Evolutionary conservation across 1,139 yeast species (phyloP).

Genomic region (Magnusiomyces ingens): DNA sequence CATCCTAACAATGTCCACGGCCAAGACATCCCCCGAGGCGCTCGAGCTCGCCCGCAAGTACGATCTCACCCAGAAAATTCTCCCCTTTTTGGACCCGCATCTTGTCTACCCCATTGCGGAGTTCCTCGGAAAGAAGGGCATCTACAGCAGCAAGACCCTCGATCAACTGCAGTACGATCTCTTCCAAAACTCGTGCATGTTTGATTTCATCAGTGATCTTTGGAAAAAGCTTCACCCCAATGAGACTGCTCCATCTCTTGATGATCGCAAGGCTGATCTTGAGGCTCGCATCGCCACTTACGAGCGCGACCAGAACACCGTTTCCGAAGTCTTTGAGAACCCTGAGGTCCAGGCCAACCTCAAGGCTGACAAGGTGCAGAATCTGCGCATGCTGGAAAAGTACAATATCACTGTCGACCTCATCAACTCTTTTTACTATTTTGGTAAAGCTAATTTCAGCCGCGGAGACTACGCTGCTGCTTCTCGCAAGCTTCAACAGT

Average conservation of each 20-base stretch:
- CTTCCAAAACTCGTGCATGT: conserved; percentile 51
- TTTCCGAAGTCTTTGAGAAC: conserved; percentile 42
- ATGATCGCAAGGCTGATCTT: conserved; percentile 37
- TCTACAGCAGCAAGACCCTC: conserved; percentile 41
- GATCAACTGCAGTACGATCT: conserved; percentile 44
- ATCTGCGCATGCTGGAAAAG: conserved; percentile 39
- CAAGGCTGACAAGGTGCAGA: conserved; percentile 48
- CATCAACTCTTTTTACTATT: conserved; percentile 46
- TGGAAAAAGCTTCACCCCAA: conserved; percentile 38
- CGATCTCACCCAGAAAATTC: conserved; percentile 47
- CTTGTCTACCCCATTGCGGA: conserved; percentile 48
- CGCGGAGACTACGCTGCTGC: conserved; percentile 55
- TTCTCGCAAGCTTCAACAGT: conserved; percentile 48
- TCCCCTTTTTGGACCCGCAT: conserved; percentile 54
- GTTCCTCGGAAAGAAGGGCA: conserved; percentile 38
- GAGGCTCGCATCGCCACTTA: conserved; percentile 35
- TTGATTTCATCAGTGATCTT: conserved; percentile 41
- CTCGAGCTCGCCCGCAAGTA: conserved; percentile 26
- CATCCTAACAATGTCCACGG: conserved; percentile 2
- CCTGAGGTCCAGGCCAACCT: conserved; percentile 43
- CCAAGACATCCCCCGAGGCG: conserved; percentile 11
- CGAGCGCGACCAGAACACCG: conserved; percentile 37
- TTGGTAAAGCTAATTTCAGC: conserved; percentile 54
- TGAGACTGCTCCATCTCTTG: conserved; percentile 32
- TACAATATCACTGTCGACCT: conserved; percentile 44